These are phyloP conservation scores for Vitis vinifera DNA, from an alignment of 164 flowering plant species.

Conservation along the genomic window ASM3070453v1 NC_081811.1:3646501-3647000, in stretches of 20 bases:
- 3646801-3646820: conserved; percentile 73
- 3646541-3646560: conserved; percentile 67
- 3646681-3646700: conserved; percentile 15
- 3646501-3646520: not conserved
- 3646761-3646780: conserved; percentile 32
- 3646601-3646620: conserved; percentile 70
- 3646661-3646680: conserved; percentile 50
- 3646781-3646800: conserved; percentile 61
- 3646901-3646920: conserved; percentile 78
- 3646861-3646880: conserved; percentile 32
- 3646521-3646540: not conserved
- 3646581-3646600: conserved; percentile 52
- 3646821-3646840: conserved; percentile 41
- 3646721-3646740: not conserved
- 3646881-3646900: conserved; percentile 43
- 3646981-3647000: too few species aligned
- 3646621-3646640: conserved; percentile 69
- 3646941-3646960: too few species aligned
- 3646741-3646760: not conserved
- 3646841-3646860: conserved; percentile 43
- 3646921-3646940: conserved; percentile 87
- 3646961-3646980: too few species aligned
- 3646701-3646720: not conserved
- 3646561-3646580: conserved; percentile 54
- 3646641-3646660: conserved; percentile 61